phyloP scores from a whole-genome alignment of 495 filamentous ascomycete species.

The Tetracladium setigerum region DNA sequence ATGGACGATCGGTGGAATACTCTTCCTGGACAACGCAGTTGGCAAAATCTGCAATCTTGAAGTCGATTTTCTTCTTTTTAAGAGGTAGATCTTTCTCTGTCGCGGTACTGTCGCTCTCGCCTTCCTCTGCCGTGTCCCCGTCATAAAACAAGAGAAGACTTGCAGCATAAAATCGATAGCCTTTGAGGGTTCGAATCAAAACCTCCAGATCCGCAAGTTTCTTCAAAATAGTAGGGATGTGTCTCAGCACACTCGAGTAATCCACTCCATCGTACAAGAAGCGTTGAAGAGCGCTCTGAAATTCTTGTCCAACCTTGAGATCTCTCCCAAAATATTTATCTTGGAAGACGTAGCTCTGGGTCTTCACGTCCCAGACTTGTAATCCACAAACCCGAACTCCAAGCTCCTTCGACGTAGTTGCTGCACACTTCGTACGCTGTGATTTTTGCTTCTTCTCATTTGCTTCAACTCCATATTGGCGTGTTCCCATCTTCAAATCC shows the following conservation, averaged over 20 bases:
- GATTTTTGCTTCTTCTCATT: slow-evolving; percentile 86
- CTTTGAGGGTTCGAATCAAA: slow-evolving; percentile 69
- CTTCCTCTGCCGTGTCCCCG: slow-evolving; percentile 51
- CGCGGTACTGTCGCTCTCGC: slow-evolving; percentile 34
- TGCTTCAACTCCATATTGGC: slow-evolving; percentile 95
- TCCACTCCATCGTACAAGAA: slow-evolving; percentile 91
- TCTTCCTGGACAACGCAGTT: slow-evolving; percentile 93
- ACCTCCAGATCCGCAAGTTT: slow-evolving; percentile 75
- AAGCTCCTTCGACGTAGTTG: slow-evolving; percentile 83
- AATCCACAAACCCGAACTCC: slow-evolving; percentile 93
- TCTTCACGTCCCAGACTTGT: slow-evolving; percentile 87
- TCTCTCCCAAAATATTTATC: slow-evolving; percentile 97
- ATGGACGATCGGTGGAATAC: slow-evolving; percentile 49
- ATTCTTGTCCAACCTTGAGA: slow-evolving; percentile 81
- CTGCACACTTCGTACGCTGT: slow-evolving; percentile 84
- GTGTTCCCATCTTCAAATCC: slow-evolving; percentile 98
- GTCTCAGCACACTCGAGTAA: slow-evolving; percentile 64
- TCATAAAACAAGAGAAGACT: slow-evolving; percentile 94
- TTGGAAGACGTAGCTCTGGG: slow-evolving; percentile 76
- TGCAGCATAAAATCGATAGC: slow-evolving; percentile 93
- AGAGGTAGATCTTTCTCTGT: slow-evolving; percentile 40
- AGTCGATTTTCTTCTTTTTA: slow-evolving; percentile 54
- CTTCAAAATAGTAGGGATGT: slow-evolving; percentile 79
- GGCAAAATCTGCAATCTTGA: slow-evolving; percentile 98
- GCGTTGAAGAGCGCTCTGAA: slow-evolving; percentile 78